These are phyloP conservation scores for Neospora caninum DNA, from an alignment of 169 alveolate genomes.

Conservation along the genomic window DNA sequence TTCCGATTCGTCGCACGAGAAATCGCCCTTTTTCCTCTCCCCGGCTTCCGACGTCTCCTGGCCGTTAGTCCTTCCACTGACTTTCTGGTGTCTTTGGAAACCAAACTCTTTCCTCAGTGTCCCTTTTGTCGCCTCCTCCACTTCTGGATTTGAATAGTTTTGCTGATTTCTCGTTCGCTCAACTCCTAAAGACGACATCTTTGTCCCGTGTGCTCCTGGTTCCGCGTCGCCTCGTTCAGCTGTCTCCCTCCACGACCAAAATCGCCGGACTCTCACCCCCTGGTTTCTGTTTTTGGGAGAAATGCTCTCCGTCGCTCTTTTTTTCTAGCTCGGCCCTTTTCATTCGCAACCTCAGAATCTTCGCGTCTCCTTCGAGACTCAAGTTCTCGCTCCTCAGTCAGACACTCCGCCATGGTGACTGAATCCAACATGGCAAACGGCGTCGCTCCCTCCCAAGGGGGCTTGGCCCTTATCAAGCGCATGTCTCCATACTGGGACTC, in stretches of 20 bases:
- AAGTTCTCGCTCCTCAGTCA: neutral
- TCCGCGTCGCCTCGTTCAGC: too few relatives aligned
- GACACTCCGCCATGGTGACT: neutral
- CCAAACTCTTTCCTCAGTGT: too few relatives aligned
- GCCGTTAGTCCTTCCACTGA: too few relatives aligned
- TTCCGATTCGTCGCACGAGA: neutral
- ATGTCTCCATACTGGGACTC: slow-evolving; percentile 69
- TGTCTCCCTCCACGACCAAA: too few relatives aligned
- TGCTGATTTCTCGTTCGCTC: too few relatives aligned
- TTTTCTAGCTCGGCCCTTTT: neutral
- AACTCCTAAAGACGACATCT: too few relatives aligned
- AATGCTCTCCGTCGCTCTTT: neutral
- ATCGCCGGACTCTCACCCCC: neutral
- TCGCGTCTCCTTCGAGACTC: neutral
- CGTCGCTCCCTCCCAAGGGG: slow-evolving; percentile 50
- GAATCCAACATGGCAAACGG: neutral
- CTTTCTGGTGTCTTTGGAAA: too few relatives aligned
- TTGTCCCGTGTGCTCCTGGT: too few relatives aligned
- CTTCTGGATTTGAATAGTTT: too few relatives aligned
- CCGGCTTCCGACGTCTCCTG: neutral
- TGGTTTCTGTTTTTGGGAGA: neutral
- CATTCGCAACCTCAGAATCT: neutral
- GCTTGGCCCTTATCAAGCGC: slow-evolving; percentile 63
- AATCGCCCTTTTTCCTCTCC: neutral
- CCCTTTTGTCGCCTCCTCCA: too few relatives aligned